Base-by-base conservation (phyloP, 768 basidiomycete genomes). In the Brasilioporus rufonigricans region DNA sequence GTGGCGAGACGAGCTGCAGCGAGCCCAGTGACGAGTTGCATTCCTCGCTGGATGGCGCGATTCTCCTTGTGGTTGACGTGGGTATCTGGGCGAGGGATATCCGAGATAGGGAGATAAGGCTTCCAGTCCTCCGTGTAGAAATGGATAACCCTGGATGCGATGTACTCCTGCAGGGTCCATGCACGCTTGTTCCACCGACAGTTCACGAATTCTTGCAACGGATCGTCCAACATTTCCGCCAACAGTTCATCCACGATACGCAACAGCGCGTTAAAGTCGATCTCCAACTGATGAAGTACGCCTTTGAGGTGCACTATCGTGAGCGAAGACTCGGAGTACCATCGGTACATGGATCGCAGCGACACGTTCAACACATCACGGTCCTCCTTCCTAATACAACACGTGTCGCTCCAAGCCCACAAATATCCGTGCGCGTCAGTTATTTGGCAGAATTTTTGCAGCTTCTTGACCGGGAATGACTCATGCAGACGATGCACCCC, bases 341-440 rank as follows among this genome's bases (percentile, higher is more conserved):
- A 69, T 36, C 24, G 38, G 41, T 58, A 69, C 67, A 68, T 68
- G 16, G 67, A 67, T 2, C 44, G 44, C 31, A 69, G 51, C 3
- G 67, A 61, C 44, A 52, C 24, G 24, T 50, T 43, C 40, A 61
- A 40, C 23, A 58, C 61, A 0, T 56, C 50, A n/a, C 19, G 54
- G 23, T 55, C 61, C 35, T 26, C 40, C 40, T 66, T 66, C 52
- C 68, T 61, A 24, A 68, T 66, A 27, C 66, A 68, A n/a, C 59
- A 63, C 0, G 66, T 66, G 21, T 67, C 66, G 1, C 53, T 54
- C 66, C 60, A 68, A 44, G 57, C 68, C 64, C 63, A 65, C n/a
- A 7, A 5, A 29, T 53, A 65, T 8, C 57, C 64, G 7, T 53
- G 41, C 0, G 59, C 45, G 14, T 1, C 35, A 6, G 55, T 39